phyloP scores from a whole-genome alignment of 1,139 yeast genomes.

The Pneumocystis oryctolagi region DNA sequence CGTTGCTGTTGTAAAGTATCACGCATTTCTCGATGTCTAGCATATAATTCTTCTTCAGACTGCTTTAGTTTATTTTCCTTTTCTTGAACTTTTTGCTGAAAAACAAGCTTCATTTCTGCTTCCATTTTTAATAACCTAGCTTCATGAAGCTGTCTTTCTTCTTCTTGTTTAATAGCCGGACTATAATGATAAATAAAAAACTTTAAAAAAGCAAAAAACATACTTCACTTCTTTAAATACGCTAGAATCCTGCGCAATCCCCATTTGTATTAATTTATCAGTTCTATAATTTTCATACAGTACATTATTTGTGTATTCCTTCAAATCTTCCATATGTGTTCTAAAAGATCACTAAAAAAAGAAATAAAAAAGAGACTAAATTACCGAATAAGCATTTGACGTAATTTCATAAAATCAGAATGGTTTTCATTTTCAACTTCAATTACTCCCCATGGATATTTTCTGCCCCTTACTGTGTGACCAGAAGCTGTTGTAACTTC shows the following conservation, averaged over 20 bases:
- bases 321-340: conserved; percentile 72
- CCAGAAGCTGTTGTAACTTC: conserved; percentile 66
- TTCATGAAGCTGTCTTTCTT: conserved; percentile 84
- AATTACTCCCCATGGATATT: conserved; percentile 95
- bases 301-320: conserved; percentile 63
- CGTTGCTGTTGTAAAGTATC: conserved; percentile 82
- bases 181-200: background rate
- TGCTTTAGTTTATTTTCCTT: conserved; percentile 95
- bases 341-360: background rate
- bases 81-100: conserved; percentile 91
- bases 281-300: conserved; percentile 85
- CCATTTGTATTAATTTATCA: conserved; percentile 63
- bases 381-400: conserved; percentile 55
- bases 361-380: conserved; percentile 33
- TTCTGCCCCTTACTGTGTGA: conserved; percentile 73
- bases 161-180: conserved; percentile 83
- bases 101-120: conserved; percentile 89
- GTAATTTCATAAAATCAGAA: conserved; percentile 80
- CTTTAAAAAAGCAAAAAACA: background rate
- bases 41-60: conserved; percentile 90
- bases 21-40: conserved; percentile 94
- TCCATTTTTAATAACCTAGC: conserved; percentile 90
- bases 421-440: conserved; percentile 93
- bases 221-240: conserved; percentile 82
- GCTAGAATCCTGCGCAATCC: conserved; percentile 79